These are phyloP conservation scores for Prunus armeniaca DNA, from an alignment of 306 rosid genomes.

Conservation along the genomic window DNA sequence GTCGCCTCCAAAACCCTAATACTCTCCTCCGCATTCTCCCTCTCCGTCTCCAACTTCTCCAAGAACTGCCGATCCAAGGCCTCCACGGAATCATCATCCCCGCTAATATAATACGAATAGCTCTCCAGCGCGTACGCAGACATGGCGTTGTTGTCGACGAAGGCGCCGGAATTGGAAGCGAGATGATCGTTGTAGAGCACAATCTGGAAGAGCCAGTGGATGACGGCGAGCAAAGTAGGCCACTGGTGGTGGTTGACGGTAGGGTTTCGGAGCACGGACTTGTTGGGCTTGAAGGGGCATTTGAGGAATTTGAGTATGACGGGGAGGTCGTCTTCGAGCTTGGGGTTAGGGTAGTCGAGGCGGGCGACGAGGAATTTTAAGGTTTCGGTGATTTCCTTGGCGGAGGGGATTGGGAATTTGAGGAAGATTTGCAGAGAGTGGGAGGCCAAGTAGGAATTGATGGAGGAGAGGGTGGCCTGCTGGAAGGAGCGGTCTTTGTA, in stretches of 20 bases:
- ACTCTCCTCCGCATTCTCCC: constrained; percentile 28
- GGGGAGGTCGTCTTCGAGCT: constrained; percentile 83
- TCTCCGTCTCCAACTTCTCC: constrained; percentile 46
- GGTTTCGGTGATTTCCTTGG: constrained; percentile 65
- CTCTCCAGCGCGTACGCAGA: constrained; percentile 39
- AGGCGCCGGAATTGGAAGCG: constrained; percentile 22
- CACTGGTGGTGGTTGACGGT: constrained; percentile 92
- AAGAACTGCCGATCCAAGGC: constrained; percentile 42
- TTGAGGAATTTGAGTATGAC: constrained; percentile 41
- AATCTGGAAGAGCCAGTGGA: constrained; percentile 87
- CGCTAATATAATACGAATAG: constrained; percentile 51
- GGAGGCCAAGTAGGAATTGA: constrained; percentile 58
- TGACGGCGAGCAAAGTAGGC: constrained; percentile 72
- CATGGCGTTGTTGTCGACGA: constrained; percentile 29
- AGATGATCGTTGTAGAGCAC: constrained; percentile 37
- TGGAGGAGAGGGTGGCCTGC: constrained; percentile 47
- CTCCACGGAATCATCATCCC: constrained; percentile 61
- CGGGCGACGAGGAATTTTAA: constrained; percentile 51
- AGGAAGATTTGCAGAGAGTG: constrained; percentile 48
- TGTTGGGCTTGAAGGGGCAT: constrained; percentile 73
- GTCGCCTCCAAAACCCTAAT: constrained; percentile 22
- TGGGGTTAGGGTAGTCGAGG: constrained; percentile 45
- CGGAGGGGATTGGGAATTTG: constrained; percentile 63
- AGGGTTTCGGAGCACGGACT: constrained; percentile 54
- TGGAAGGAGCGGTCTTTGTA: constrained; percentile 79